Percentiles rank a stretch among this genome's conserved stretches.
These are phyloP conservation scores for Pleurotus sapidus DNA, from an alignment of 768 basidiomycete species.

Conservation along the genomic window DNA sequence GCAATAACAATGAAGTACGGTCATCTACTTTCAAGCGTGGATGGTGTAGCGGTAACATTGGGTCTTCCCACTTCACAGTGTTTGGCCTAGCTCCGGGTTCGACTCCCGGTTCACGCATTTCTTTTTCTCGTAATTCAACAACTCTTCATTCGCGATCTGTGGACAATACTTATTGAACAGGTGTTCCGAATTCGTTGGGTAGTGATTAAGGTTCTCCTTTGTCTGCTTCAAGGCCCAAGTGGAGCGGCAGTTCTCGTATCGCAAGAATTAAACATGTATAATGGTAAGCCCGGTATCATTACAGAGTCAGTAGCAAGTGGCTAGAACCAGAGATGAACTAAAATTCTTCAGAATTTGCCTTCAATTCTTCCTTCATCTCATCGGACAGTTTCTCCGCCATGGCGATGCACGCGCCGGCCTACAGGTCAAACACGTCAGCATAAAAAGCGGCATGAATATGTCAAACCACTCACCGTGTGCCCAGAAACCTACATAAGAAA, in stretches of 20 bases:
- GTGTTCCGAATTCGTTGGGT: too few species aligned
- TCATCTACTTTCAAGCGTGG: conserved; percentile 23
- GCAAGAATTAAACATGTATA: not conserved
- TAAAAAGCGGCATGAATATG: not conserved
- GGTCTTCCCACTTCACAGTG: conserved; percentile 61
- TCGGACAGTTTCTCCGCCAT: conserved; percentile 33
- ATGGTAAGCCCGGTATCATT: too few species aligned
- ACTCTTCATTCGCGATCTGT: not conserved
- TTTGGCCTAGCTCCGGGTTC: conserved; percentile 51
- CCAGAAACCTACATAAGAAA: conserved; percentile 38
- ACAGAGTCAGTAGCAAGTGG: too few species aligned
- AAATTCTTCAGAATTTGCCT: conserved; percentile 6
- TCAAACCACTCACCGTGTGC: conserved; percentile 32
- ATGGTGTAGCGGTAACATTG: conserved; percentile 85
- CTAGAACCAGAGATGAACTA: conserved; percentile 9
- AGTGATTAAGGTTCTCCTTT: too few species aligned
- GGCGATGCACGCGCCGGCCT: conserved; percentile 32
- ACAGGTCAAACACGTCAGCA: conserved; percentile 2
- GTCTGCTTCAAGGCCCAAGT: too few species aligned
- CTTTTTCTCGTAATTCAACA: not conserved
- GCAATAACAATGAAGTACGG: too few species aligned
- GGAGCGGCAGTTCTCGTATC: too few species aligned
- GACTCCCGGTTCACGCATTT: conserved; percentile 50
- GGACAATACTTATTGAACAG: too few species aligned
- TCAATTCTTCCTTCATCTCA: conserved; percentile 24